Conservation (phyloP, 257 asterid genomes). For the Nicotiana tabacum region DNA sequence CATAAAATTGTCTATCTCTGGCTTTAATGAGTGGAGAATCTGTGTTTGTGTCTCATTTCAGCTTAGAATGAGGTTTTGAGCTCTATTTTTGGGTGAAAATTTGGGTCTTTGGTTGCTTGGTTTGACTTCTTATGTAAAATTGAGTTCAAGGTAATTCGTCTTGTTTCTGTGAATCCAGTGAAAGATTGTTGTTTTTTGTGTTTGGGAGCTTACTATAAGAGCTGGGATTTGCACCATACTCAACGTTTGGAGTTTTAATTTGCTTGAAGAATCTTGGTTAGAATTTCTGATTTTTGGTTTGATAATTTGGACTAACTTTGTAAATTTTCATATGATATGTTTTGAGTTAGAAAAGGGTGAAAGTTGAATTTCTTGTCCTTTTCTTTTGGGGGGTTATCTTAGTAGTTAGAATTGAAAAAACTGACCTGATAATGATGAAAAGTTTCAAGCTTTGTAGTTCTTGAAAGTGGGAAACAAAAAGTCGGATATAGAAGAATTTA, state of each 20-base stretch:
- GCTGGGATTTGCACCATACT: conserved; percentile 4
- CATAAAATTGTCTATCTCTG: not conserved
- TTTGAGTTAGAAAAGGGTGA: not conserved
- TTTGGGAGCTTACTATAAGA: conserved; percentile 10
- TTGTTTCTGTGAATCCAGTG: conserved; percentile 9
- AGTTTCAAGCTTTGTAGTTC: conserved; percentile 13
- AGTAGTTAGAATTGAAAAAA: conserved; percentile 3
- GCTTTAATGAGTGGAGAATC: not conserved
- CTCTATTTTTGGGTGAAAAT: conserved; percentile 3
- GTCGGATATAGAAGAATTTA: not conserved
- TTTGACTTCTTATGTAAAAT: conserved; percentile 11
- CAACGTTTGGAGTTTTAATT: conserved; percentile 17
- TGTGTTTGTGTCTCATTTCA: conserved; percentile 11
- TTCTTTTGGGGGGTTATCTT: not conserved
- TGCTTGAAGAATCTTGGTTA: not conserved
- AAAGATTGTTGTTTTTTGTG: conserved; percentile 6
- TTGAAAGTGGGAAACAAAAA: conserved; percentile 7
- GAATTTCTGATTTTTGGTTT: conserved; percentile 3
- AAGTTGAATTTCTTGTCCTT: conserved; percentile 4
- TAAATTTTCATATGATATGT: not conserved
- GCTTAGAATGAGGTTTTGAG: conserved; percentile 19
- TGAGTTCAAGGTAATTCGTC: conserved; percentile 12
- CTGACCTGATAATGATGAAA: conserved; percentile 26
- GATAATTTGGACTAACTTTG: not conserved
- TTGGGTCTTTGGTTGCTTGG: conserved; percentile 16